A percentile compares a stretch with the other conserved stretches of the same genome.
These are phyloP conservation scores for Naegleria fowleri DNA, from an alignment of 208 protist species.

Conservation along the genomic window DNA sequence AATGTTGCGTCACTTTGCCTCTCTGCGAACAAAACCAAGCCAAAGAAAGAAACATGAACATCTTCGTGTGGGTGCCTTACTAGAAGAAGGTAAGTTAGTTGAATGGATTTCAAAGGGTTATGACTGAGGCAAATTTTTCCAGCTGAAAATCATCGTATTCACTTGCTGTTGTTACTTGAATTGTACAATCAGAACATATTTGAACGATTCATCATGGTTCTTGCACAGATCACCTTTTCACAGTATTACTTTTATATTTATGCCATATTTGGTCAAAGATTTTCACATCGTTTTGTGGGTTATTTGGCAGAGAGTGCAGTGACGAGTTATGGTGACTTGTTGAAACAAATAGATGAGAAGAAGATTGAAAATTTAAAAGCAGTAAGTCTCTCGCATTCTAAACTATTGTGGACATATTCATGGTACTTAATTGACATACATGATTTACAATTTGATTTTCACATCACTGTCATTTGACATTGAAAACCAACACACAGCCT, in stretches of 20 bases:
- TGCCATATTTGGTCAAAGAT: slow-evolving; percentile 42
- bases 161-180: slow-evolving; percentile 67
- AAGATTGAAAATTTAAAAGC: slow-evolving; percentile 46
- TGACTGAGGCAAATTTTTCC: no score
- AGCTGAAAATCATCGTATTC: slow-evolving; percentile 88
- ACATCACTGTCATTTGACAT: no score
- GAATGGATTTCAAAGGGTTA: no score
- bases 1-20: slow-evolving; percentile 60
- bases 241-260: slow-evolving; percentile 57
- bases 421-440: no score
- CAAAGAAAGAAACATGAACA: slow-evolving; percentile 50
- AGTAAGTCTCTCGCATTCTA: not conserved
- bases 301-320: slow-evolving; percentile 61
- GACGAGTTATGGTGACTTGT: slow-evolving; percentile 47
- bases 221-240: slow-evolving; percentile 56
- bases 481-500: slow-evolving; percentile 30
- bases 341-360: slow-evolving; percentile 37
- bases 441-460: no score
- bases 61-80: slow-evolving; percentile 78
- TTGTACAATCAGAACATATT: slow-evolving; percentile 47
- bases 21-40: slow-evolving; percentile 51
- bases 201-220: slow-evolving; percentile 49
- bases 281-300: slow-evolving; percentile 54
- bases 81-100: no score
- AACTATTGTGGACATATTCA: no score